Conservation (phyloP, 1,284 basidiomycete species). For the Agroathelia rolfsii region DNA sequence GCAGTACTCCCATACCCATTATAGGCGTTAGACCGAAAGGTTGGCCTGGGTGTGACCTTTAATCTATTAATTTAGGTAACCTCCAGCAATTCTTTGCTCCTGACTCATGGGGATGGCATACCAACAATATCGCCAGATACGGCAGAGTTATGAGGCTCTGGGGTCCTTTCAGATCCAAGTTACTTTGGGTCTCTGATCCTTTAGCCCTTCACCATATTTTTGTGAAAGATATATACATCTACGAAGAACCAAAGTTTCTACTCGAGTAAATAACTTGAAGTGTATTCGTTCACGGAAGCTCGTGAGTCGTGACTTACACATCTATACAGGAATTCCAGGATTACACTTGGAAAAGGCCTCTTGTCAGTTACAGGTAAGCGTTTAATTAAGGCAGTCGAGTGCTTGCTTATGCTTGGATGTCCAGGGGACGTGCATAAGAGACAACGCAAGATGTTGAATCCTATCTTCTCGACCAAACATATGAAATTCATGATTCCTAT, state of each 20-base stretch:
- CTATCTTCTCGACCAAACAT: conserved; percentile 35
- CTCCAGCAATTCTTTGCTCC: too few species aligned
- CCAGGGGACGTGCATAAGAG: conserved; percentile 30
- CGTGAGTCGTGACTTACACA: not conserved
- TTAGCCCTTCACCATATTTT: conserved; percentile 28
- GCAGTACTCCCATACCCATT: too few species aligned
- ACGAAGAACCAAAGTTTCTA: conserved; percentile 25
- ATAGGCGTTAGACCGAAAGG: too few species aligned
- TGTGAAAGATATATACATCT: conserved; percentile 26
- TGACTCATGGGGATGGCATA: too few species aligned
- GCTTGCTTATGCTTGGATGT: not conserved
- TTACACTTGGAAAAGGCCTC: conserved; percentile 29
- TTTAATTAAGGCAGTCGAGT: too few species aligned
- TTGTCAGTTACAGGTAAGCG: conserved; percentile 23
- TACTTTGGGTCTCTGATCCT: conserved; percentile 28
- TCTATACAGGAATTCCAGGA: conserved; percentile 16
- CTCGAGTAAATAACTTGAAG: conserved; percentile 19
- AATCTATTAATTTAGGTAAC: too few species aligned
- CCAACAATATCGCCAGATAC: too few species aligned
- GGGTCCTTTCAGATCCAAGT: too few species aligned
- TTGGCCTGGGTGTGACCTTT: too few species aligned
- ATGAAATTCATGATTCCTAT: conserved; percentile 32
- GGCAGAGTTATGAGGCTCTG: too few species aligned
- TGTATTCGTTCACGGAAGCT: too few species aligned
- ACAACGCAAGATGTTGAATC: conserved; percentile 38